phyloP scores from a whole-genome alignment of 371 early-diverging fungal species.

The Mortierella sp. region DNA sequence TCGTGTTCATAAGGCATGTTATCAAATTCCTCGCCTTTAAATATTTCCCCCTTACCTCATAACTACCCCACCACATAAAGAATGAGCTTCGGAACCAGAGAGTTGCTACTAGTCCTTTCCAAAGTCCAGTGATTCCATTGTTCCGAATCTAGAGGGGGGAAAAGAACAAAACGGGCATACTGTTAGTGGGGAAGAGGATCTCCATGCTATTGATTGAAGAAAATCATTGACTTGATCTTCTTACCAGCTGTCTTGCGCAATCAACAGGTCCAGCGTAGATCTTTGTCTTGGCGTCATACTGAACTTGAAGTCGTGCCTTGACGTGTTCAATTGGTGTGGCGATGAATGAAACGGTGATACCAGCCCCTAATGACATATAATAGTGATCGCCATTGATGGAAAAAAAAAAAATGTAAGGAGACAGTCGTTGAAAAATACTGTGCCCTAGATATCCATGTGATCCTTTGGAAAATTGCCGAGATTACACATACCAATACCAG shows the following conservation, averaged over 20 bases:
- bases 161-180: not conserved
- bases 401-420: not conserved
- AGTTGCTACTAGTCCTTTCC: slow-evolving; percentile 86
- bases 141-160: slow-evolving; percentile 64
- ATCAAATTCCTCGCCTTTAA: not conserved
- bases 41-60: slow-evolving; percentile 66
- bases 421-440: not conserved
- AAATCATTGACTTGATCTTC: not conserved
- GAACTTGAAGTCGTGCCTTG: slow-evolving; percentile 90
- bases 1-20: not conserved
- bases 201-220: not conserved
- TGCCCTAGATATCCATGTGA: not conserved
- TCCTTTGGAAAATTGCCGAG: not conserved
- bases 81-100: slow-evolving; percentile 90
- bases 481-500: slow-evolving; percentile 66
- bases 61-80: slow-evolving; percentile 91
- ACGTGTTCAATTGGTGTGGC: slow-evolving; percentile 93
- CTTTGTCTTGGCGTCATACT: slow-evolving; percentile 82
- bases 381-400: not conserved
- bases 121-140: slow-evolving; percentile 85
- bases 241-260: slow-evolving; percentile 81
- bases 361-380: slow-evolving; percentile 70
- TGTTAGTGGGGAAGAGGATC: not conserved
- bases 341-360: slow-evolving; percentile 88
- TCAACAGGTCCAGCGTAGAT: slow-evolving; percentile 89